phyloP scores from a whole-genome alignment of 805 yeast species.

The Zygosaccharomyces siamensis region DNA sequence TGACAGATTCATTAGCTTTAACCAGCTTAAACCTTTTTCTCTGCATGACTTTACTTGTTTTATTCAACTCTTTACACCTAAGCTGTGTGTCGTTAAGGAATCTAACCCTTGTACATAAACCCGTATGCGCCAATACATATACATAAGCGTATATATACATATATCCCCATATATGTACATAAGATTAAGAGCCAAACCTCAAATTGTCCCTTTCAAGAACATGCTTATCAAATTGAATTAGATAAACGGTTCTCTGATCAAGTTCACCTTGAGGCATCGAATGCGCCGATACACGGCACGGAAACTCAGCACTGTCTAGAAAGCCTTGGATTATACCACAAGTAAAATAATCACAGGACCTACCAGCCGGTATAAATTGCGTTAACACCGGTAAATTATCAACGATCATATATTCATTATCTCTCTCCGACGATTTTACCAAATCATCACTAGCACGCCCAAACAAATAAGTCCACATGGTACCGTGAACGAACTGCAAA shows the following conservation, averaged over 20 bases:
- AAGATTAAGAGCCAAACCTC: conserved; percentile 28
- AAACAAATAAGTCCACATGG: conserved; percentile 70
- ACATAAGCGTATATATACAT: neutral
- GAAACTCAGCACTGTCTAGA: conserved; percentile 62
- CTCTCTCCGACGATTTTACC: conserved; percentile 65
- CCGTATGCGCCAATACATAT: conserved; percentile 5
- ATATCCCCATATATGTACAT: neutral
- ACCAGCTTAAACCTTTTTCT: conserved; percentile 12
- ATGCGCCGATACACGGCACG: conserved; percentile 76
- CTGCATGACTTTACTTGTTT: conserved; percentile 7
- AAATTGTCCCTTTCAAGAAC: conserved; percentile 52
- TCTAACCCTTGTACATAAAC: neutral
- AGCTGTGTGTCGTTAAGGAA: neutral
- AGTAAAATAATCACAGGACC: conserved; percentile 75
- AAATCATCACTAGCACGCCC: conserved; percentile 73
- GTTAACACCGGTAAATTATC: conserved; percentile 69
- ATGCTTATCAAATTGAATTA: conserved; percentile 62
- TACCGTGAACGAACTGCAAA: conserved; percentile 65
- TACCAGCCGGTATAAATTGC: conserved; percentile 63
- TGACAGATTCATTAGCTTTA: conserved; percentile 6
- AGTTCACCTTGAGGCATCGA: conserved; percentile 53
- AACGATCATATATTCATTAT: conserved; percentile 71
- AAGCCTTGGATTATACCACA: conserved; percentile 89
- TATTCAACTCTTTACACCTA: neutral
- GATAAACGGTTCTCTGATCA: conserved; percentile 66